Conservation (phyloP, 805 yeast species). For the Suhomyces tanzawaensis region DNA sequence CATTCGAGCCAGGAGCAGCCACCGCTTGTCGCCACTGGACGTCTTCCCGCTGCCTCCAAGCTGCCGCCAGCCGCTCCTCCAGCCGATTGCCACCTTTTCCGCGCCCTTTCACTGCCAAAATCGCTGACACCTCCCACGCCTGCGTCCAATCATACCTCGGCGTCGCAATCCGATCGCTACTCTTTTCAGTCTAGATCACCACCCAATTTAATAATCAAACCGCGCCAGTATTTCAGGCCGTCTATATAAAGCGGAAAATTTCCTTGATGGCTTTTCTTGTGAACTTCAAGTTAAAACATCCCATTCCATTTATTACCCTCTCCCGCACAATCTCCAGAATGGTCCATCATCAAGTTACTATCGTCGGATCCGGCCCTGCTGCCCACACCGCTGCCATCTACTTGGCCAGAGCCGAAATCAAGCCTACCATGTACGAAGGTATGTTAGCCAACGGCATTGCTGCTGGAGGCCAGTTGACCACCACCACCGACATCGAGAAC, state of each 20-base stretch:
- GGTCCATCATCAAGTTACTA: slow-evolving; percentile 83
- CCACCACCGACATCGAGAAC: slow-evolving; percentile 98
- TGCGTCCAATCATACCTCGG: no score
- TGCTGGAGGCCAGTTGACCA: slow-evolving; percentile 98
- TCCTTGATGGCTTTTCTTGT: no score
- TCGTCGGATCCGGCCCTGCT: slow-evolving; percentile 97
- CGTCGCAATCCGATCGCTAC: not conserved
- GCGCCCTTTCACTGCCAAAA: no score
- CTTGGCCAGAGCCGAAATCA: slow-evolving; percentile 92
- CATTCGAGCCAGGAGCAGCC: no score
- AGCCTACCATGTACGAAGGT: slow-evolving; percentile 93
- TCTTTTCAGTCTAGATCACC: slow-evolving; percentile 3
- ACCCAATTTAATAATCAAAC: slow-evolving; percentile 2
- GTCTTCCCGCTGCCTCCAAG: no score
- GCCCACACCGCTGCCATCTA: slow-evolving; percentile 99
- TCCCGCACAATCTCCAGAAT: slow-evolving; percentile 38
- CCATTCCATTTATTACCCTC: not conserved
- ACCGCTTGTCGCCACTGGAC: no score
- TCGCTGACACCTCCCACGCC: no score
- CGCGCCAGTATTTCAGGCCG: not conserved
- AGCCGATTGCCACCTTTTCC: no score
- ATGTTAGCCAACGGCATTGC: slow-evolving; percentile 97
- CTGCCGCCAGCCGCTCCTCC: no score
- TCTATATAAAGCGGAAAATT: not conserved
- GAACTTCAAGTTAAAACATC: not conserved